phyloP scores from a whole-genome alignment of 495 filamentous ascomycete species.

The Penicillium robsamsonii region DNA sequence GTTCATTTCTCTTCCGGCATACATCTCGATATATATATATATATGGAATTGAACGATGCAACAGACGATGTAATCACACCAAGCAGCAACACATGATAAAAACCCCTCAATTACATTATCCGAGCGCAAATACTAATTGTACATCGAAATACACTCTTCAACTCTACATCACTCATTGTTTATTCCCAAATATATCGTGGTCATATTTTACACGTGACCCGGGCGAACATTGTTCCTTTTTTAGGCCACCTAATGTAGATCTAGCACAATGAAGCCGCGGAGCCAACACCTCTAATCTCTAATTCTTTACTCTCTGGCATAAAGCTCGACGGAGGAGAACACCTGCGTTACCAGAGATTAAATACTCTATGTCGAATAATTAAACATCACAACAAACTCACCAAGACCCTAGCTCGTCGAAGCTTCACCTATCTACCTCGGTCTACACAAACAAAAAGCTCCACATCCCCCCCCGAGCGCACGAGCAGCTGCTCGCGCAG shows the following conservation, averaged over 20 bases:
- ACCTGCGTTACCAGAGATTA: not conserved
- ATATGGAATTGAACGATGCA: not conserved
- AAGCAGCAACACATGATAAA: not conserved
- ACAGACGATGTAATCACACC: not conserved
- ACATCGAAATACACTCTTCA: not conserved
- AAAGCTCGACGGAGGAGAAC: not conserved
- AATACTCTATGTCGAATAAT: conserved; percentile 1
- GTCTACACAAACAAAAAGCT: conserved; percentile 6
- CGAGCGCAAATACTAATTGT: not conserved
- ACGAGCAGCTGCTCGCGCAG: conserved; percentile 14
- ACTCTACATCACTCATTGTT: not conserved
- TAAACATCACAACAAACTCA: not conserved
- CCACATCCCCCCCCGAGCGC: not conserved
- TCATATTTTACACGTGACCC: conserved; percentile 20
- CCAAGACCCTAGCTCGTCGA: not conserved
- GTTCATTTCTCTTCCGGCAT: not conserved
- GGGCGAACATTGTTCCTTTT: conserved; percentile 22
- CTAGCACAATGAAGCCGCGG: conserved; percentile 2
- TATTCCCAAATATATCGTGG: not conserved
- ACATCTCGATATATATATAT: not conserved
- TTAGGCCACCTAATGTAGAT: conserved; percentile 17
- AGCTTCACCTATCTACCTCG: not conserved
- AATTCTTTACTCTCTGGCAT: not conserved
- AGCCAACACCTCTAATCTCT: conserved; percentile 4
- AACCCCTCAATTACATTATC: not conserved